These are phyloP conservation scores for Akanthomyces muscarius DNA, from an alignment of 2,329 filamentous ascomycete genomes.

Conservation along the genomic window DNA sequence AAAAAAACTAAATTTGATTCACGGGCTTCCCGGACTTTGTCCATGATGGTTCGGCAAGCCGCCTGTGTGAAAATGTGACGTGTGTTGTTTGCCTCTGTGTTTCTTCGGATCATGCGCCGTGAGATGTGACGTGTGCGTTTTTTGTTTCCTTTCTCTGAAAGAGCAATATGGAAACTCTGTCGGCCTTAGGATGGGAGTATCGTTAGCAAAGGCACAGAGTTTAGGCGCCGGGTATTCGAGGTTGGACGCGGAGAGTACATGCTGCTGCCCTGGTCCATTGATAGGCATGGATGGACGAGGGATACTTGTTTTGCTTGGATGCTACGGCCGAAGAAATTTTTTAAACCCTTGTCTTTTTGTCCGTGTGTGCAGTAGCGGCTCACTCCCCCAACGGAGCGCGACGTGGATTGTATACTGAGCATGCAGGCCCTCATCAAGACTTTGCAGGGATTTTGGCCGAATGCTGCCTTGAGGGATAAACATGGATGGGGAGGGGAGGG, in stretches of 20 bases:
- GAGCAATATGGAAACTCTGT: no score
- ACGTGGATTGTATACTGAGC: not conserved
- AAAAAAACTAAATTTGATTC: not conserved
- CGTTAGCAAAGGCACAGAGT: no score
- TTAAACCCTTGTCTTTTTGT: no score
- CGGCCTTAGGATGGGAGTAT: no score
- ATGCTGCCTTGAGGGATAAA: no score
- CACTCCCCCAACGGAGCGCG: not conserved
- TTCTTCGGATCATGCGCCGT: not conserved
- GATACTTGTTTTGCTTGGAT: not conserved
- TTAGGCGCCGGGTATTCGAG: slow-evolving; percentile 1
- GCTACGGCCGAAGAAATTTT: not conserved
- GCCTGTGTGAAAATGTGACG: not conserved
- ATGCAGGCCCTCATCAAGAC: not conserved
- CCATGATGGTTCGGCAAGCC: not conserved
- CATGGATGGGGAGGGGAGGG: no score
- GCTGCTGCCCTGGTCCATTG: not conserved
- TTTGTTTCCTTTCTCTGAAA: not conserved
- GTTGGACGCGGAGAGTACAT: not conserved
- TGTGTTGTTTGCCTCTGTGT: not conserved
- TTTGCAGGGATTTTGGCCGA: not conserved
- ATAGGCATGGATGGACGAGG: not conserved
- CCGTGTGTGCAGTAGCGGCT: not conserved
- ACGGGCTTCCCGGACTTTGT: not conserved
- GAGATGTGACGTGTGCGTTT: slow-evolving; percentile 5